Base-by-base conservation (phyloP, 2,329 filamentous ascomycete species). In the Orbilia blumenaviensis region DNA sequence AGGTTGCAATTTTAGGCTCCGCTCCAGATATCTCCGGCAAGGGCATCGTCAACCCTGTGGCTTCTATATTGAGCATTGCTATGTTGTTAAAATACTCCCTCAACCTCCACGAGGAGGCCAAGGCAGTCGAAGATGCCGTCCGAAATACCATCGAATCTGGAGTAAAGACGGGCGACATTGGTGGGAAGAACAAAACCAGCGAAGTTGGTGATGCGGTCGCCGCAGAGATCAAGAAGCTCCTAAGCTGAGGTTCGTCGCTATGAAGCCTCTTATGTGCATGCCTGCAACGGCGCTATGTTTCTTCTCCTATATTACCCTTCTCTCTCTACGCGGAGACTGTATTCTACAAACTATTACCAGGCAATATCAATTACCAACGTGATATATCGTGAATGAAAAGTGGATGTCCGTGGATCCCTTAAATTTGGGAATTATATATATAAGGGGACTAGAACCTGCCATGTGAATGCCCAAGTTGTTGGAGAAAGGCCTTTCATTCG, bases 71-170 rank as follows among this genome's bases (percentile, higher is more conserved):
- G 46, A 97, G 93, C 10, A 88, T 96, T 12, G 93, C 93, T 81
- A 97, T 98, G 93, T 92, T 99, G 90, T 88, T 97, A 81, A 91
- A 93, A 82, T 98, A 97, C 86, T 97, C 93, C 12, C 88, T 98
- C 73, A 89, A 89, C 81, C 88, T 94, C 79, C 89, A 91, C 29
- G 86, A 89, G 60, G 90, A 97, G 83, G 91, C 94, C 34, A 87
- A 88, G 77, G 89, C 90, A 58, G 89, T 97, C 78, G 93, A 97
- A 84, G 87, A 89, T 75, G 93, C 94, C 2, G 93, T 97, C 60
- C 88, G 88, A 82, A 88, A 87, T 66, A 91, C 92, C 61, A 91
- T 97, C 78, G 93, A 97, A 82, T 87, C 86, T 66, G 92, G 92
- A 36, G 84, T 94, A 54, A 87, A 89, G 78, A 97, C 94, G 14